Percentiles rank a stretch among this genome's conserved stretches.
Evolutionary conservation across 768 basidiomycete genomes (phyloP).

Genomic region (Pholiota microspora): DNA sequence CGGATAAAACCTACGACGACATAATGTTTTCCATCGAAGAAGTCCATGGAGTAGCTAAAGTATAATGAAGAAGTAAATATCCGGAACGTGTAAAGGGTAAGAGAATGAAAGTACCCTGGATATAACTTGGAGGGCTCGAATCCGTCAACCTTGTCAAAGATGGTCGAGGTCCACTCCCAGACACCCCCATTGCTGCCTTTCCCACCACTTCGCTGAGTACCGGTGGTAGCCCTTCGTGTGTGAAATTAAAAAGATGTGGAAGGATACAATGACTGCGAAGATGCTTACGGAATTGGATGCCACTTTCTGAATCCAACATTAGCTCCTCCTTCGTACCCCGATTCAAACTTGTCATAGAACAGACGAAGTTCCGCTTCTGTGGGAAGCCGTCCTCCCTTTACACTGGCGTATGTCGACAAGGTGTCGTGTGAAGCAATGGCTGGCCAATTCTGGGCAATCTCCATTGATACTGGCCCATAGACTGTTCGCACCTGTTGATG

Average conservation of each 20-base stretch:
- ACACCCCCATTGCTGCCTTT: constrained; percentile 90
- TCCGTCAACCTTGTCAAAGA: constrained; percentile 68
- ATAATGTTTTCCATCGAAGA: constrained; percentile 85
- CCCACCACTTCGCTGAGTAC: constrained; percentile 44
- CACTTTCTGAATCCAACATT: constrained; percentile 91
- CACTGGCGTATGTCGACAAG: constrained; percentile 75
- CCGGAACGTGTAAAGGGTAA: neutral
- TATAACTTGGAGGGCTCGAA: constrained; percentile 77
- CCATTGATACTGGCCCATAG: constrained; percentile 80
- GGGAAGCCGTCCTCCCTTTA: constrained; percentile 91
- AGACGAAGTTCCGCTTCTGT: constrained; percentile 84
- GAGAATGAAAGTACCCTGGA: constrained; percentile 61
- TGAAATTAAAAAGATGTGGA: neutral
- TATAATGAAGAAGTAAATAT: constrained; percentile 3
- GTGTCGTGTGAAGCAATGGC: constrained; percentile 76
- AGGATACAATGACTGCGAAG: neutral
- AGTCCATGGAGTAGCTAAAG: constrained; percentile 76
- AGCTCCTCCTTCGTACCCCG: constrained; percentile 71
- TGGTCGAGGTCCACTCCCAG: constrained; percentile 97
- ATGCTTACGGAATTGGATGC: constrained; percentile 86
- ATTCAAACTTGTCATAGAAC: constrained; percentile 74
- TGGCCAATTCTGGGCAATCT: constrained; percentile 83
- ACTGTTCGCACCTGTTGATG: constrained; percentile 69
- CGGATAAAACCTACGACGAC: constrained; percentile 67
- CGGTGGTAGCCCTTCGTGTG: constrained; percentile 63